Percentiles rank a stretch among this genome's conserved stretches.
phyloP scores from a whole-genome alignment of 768 basidiomycete species.

The Gloeopeniophorella convolvens region DNA sequence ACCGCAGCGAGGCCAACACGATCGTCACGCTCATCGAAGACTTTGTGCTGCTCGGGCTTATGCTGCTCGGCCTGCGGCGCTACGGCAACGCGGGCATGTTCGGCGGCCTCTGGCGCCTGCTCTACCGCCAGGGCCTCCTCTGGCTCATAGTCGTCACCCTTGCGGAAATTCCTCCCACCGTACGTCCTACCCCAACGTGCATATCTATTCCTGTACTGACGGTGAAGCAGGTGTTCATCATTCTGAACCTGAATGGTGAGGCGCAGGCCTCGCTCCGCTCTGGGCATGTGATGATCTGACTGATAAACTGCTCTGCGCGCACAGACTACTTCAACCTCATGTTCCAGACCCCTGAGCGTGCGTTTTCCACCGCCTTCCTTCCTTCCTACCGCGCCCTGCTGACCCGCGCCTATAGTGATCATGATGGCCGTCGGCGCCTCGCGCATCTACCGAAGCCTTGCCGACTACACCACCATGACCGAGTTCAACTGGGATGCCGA shows the following conservation, averaged over 20 bases:
- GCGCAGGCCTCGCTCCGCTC: neutral
- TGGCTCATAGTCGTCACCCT: constrained; percentile 15
- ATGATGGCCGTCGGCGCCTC: constrained; percentile 18
- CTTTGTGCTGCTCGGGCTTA: constrained; percentile 6
- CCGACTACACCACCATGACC: constrained; percentile 13
- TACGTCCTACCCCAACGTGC: neutral
- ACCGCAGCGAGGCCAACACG: neutral
- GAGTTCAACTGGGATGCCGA: constrained; percentile 15
- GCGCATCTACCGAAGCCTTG: constrained; percentile 16
- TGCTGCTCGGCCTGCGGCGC: constrained; percentile 14
- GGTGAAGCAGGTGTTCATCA: constrained; percentile 6
- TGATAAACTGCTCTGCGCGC: neutral
- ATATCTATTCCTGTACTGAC: neutral
- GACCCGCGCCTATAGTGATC: constrained; percentile 3
- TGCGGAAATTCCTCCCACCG: constrained; percentile 16
- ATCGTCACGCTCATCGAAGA: constrained; percentile 11
- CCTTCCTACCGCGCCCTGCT: neutral
- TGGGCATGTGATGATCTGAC: neutral
- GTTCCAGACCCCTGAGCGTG: constrained; percentile 18
- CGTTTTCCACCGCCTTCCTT: neutral
- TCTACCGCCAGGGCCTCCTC: constrained; percentile 14
- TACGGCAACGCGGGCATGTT: constrained; percentile 9
- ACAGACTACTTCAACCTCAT: constrained; percentile 11
- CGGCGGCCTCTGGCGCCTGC: constrained; percentile 13
- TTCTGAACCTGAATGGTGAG: constrained; percentile 13